Evolutionary conservation across 2,329 filamentous ascomycete genomes (phyloP), one percentile per base, ranked within the genome.

Genomic region (Alternaria rosae): DNA sequence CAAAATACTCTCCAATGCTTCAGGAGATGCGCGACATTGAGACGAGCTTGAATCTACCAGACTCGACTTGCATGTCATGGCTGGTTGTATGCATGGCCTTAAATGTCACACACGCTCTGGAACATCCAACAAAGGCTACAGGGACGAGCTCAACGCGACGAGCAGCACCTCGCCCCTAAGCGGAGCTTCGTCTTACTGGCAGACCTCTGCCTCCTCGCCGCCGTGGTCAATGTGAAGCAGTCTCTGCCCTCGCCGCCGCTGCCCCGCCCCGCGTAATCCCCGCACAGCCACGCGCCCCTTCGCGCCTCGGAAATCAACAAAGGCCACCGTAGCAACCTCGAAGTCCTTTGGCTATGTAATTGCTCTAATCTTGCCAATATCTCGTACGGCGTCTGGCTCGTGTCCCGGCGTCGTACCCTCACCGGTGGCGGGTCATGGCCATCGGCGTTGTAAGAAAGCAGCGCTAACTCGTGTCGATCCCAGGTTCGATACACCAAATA

Each of bases 311-410:
- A 30, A 6, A 54, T 54, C 52, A 45, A 26, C 41, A 30, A 44
- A 45, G 41, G 52, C 17, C 20, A 10, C 15, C 26, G 13, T 12
- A 20, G 28, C 25, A 54, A 32, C 25, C 38, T 25, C 41, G 7
- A 35, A 12, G 17, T 32, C 41, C 21, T 44, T 54, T 23, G 52
- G 52, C n/a, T 54, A 54, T 45, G 32, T 54, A 45, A 21, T n/a
- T 15, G 20, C 26, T 32, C 9, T n/a, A 25, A 44, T 30, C 15
- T 38, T 17, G 35, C 35, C 35, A 38, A 17, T 38, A 38, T 38
- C 35, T 38, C 15, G 35, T 38, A 38, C 35, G 35, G 35, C 35
- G 35, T 38, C 10, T 8, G 35, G 35, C 10, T 38, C 8, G 32
- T 38, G 32, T n/a, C 35, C 35, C 15, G 10, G 5, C 35, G 35